phyloP scores from a whole-genome alignment of 148 eudicot genomes.

The Rhododendron simsii region DNA sequence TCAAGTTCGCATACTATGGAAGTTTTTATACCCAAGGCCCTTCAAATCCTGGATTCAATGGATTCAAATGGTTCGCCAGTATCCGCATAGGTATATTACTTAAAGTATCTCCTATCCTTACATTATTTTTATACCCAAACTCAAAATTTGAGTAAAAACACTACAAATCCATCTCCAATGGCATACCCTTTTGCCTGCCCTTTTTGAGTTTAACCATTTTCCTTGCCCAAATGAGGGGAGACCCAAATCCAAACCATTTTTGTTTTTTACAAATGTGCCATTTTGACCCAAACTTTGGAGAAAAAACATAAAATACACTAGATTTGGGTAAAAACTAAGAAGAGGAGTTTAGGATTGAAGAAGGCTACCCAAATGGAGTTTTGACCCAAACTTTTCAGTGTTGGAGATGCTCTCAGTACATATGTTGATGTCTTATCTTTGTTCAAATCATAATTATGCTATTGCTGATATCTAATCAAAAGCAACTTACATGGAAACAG shows the following conservation, averaged over 20 bases:
- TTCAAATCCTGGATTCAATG: not conserved
- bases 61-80: not conserved
- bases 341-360: not conserved
- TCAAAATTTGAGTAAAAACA: no score
- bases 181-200: no score
- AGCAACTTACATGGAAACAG: not conserved
- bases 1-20: not conserved
- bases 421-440: not conserved
- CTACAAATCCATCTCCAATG: no score
- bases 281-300: not conserved
- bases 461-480: not conserved
- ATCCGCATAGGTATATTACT: not conserved
- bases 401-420: not conserved
- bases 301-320: no score
- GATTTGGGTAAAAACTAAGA: no score
- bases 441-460: not conserved
- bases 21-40: not conserved
- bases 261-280: not conserved
- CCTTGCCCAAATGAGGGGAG: no score
- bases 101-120: not conserved
- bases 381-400: not conserved
- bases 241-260: no score
- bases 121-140: no score
- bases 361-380: not conserved
- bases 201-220: no score